Conservation (phyloP, 345 rosid genomes). For the Mallotus nudiflorus region DNA sequence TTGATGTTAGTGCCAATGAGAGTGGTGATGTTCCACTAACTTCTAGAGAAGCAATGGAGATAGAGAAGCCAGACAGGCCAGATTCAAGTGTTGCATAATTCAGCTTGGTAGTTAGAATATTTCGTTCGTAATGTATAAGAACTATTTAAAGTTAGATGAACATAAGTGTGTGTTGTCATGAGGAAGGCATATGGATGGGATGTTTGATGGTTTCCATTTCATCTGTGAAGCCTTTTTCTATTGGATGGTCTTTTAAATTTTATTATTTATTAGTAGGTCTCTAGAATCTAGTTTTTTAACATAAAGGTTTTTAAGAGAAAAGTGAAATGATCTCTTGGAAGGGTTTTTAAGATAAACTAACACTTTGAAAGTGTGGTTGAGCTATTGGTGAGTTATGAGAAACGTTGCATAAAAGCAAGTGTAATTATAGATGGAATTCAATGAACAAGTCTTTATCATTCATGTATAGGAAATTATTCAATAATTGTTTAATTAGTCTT, state of each 20-base stretch:
- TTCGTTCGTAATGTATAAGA: slow-evolving; percentile 24
- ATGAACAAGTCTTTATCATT: neutral
- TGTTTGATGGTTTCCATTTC: slow-evolving; percentile 15
- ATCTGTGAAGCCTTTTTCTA: slow-evolving; percentile 20
- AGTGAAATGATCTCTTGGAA: no score
- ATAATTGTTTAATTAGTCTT: no score
- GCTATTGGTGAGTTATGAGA: neutral
- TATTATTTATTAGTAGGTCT: slow-evolving; percentile 25
- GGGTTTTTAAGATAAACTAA: no score
- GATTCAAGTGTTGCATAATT: slow-evolving; percentile 32
- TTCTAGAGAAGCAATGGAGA: slow-evolving; percentile 76
- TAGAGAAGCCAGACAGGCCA: slow-evolving; percentile 59
- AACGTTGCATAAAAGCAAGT: neutral
- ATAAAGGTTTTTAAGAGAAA: slow-evolving; percentile 15
- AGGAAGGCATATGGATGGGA: slow-evolving; percentile 17
- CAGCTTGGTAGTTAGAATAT: neutral
- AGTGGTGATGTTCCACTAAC: slow-evolving; percentile 41
- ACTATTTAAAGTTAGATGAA: slow-evolving; percentile 17
- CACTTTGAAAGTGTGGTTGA: neutral
- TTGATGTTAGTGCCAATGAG: slow-evolving; percentile 16
- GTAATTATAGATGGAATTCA: neutral
- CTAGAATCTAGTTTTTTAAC: slow-evolving; percentile 26
- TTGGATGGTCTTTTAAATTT: slow-evolving; percentile 15
- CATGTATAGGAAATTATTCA: no score
- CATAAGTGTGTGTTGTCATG: slow-evolving; percentile 13